Percentiles rank a stretch among this genome's conserved stretches.
Conservation (phyloP, 78 protist species). For the Dictyostelium purpureum region DNA sequence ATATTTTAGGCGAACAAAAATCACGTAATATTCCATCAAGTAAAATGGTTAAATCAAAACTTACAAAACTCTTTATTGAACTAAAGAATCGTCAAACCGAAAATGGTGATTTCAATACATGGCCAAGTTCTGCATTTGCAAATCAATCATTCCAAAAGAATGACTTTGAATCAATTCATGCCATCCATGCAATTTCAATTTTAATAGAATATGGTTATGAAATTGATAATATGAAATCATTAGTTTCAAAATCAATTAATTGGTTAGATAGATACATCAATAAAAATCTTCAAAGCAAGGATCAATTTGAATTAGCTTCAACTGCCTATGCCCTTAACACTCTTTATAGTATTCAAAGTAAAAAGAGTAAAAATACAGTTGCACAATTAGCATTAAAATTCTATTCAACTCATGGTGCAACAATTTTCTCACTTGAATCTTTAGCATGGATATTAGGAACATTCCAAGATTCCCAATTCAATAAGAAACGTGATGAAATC, state of each 20-base stretch:
- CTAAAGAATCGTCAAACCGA: constrained; percentile 26
- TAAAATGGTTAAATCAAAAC: constrained; percentile 8
- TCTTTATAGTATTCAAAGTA: not conserved
- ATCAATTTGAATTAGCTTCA: constrained; percentile 1
- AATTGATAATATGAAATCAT: not conserved
- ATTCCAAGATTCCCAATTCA: constrained; percentile 11
- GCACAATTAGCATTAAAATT: constrained; percentile 37
- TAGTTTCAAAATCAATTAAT: not conserved
- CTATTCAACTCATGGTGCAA: constrained; percentile 6
- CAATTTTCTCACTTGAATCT: constrained; percentile 10
- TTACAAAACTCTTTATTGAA: not conserved
- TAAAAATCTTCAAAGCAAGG: not conserved
- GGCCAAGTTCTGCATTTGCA: not conserved
- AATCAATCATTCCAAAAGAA: not conserved
- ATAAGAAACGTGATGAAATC: constrained; percentile 65
- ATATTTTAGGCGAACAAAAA: constrained; percentile 29
- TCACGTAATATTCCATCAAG: constrained; percentile 9
- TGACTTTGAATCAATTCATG: constrained; percentile 55
- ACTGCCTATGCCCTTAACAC: constrained; percentile 38
- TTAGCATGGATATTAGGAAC: constrained; percentile 74
- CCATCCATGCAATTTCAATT: constrained; percentile 45
- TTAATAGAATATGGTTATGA: constrained; percentile 18
- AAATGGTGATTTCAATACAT: constrained; percentile 27
- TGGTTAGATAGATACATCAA: constrained; percentile 22
- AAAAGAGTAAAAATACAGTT: constrained; percentile 24